Base-by-base conservation (phyloP, 306 rosid genomes). In the Lablab purpureus region DNA sequence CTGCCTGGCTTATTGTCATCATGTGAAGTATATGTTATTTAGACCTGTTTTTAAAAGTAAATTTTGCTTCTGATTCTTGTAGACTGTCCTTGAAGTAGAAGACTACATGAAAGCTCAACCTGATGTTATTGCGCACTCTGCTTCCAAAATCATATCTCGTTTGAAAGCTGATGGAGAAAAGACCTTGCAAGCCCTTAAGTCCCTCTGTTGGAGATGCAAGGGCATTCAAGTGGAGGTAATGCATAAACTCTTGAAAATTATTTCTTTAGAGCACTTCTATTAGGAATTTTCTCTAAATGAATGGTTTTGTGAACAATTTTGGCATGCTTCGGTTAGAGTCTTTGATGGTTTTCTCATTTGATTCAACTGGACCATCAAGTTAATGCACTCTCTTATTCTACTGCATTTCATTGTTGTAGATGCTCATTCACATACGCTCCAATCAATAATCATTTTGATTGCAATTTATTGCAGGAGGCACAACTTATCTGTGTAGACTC, bases 161-260 rank as follows among this genome's bases (percentile, higher is more conserved):
- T 49, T 95, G 80, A 90, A 90, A 88, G 94, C 88, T 41, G 95
- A 86, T 75, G 99, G 96, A 59, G 99, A 95, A 84, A 91, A 88
- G 87, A 89, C 91, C 23, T 71, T 88, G 15, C 96, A 88, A 82
- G 98, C 98, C 43, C 92, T 95, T 40, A 92, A 91, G 83, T 92
- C 97, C 77, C 83, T 95, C 14, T 95, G 98, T 84, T 95, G 90
- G 93, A 90, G 94, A 85, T 85, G 83, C 75, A 92, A 90, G 96
- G 91, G 98, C 69, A 82, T 95, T 68, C 96, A 91, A 86, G 99
- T 89, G 70, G 99, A 95, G 97, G 99, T 95, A 88, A 81, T 81
- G 73, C 19, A 32, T 10, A 67, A 68, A 64, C 52, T 47, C 54
- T 72, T 74, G 23, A 55, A 40, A 74, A 23, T 69, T 25, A 64